Percentiles rank a stretch among this genome's conserved stretches.
phyloP scores from a whole-genome alignment of 768 basidiomycete genomes.

The Tulasnella sp. region DNA sequence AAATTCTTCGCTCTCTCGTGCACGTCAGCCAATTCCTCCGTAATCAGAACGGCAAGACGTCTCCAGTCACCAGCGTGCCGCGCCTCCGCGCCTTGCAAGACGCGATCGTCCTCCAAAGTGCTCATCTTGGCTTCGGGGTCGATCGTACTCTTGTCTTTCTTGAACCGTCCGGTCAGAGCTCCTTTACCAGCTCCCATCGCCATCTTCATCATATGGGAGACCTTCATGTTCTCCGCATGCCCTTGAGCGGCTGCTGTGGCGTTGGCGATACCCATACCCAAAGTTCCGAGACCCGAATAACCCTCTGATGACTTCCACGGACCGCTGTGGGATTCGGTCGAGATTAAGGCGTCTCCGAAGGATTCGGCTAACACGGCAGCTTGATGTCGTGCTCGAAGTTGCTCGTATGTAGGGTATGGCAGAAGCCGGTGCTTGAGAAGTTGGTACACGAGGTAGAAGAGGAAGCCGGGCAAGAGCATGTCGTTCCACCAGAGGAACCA shows the following conservation, averaged over 20 bases:
- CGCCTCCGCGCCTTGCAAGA: conserved; percentile 40
- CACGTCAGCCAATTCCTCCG: conserved; percentile 56
- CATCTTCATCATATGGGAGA: conserved; percentile 8
- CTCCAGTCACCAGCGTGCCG: conserved; percentile 52
- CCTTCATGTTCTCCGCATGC: not conserved
- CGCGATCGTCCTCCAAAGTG: conserved; percentile 42
- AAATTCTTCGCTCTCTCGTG: conserved; percentile 68
- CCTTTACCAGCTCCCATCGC: not conserved
- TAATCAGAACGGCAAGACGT: conserved; percentile 47
- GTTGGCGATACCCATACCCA: conserved; percentile 1
- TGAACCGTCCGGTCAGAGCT: conserved; percentile 16
- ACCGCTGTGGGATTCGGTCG: conserved; percentile 44
- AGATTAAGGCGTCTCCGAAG: conserved; percentile 56
- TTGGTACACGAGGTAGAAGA: conserved; percentile 54
- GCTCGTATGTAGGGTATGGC: conserved; percentile 58
- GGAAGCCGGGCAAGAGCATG: conserved; percentile 56
- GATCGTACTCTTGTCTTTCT: conserved; percentile 19
- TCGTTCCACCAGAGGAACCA: conserved; percentile 69
- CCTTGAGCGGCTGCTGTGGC: not conserved
- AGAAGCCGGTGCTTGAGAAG: conserved; percentile 56
- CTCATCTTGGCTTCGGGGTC: conserved; percentile 44
- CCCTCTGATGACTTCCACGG: conserved; percentile 15
- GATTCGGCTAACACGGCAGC: conserved; percentile 55
- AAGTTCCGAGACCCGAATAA: not conserved
- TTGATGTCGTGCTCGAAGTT: conserved; percentile 57